Evolutionary conservation across 805 yeast genomes (phyloP), one percentile per base, ranked within the genome.

Genomic region (Teunomyces lycoperdinae): DNA sequence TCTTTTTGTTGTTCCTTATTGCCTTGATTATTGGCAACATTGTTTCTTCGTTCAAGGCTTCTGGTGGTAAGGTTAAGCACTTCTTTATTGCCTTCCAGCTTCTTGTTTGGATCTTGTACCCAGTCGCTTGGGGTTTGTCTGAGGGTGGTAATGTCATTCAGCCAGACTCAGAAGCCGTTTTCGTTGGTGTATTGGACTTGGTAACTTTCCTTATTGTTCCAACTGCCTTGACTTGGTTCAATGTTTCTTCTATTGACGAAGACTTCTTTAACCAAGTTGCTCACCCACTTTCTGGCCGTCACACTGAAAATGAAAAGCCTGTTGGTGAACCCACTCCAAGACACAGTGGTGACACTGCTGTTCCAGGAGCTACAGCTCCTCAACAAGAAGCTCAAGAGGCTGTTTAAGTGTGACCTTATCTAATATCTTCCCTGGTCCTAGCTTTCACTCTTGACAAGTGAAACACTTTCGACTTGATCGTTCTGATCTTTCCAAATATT

Each of bases 111-210:
- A 59, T 78, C 44, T 65, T 80, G 50, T 77, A 77, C 57, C 74
- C 78, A 34, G 61, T 79, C 46, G 58, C 63, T 45, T 79, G 81
- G 81, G 82, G 77, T 60, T 62, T 79, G 48, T 65, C 77, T 58
- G 86, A 81, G 60, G 87, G 85, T 70, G 85, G 85, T 63, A 81
- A 81, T 58, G 78, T 70, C 42, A 76, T 81, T 50, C 78, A 73
- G 57, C 81, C 82, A 35, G 84, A 80, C 59, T 71, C 82, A 30
- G 85, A 79, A 58, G 76, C 78, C 39, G 80, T 76, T 17, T 81
- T 80, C 66, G 79, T 78, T 58, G 86, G 86, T 68, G 65, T 81
- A 49, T 63, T 81, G 51, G 87, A 81, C 64, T 53, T 81, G 38
- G 53, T 76, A 28, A 63, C 70, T 27, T 73, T 81, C 53, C 71